Base-by-base conservation (phyloP, 148 eudicot species). In the Camellia lanceoleosa region DNA sequence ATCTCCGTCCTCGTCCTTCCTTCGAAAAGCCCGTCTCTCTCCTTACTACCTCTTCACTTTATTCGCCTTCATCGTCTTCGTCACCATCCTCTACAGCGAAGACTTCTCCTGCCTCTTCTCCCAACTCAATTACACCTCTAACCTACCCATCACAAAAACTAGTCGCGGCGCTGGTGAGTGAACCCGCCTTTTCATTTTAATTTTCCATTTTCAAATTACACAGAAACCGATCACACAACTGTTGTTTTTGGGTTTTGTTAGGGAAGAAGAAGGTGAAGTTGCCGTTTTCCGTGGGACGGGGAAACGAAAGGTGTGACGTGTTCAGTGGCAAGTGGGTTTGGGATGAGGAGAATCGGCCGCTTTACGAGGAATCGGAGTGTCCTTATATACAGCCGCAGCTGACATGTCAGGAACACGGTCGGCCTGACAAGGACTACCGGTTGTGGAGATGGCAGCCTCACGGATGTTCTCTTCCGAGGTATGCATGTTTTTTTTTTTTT, bases 401-500 rank as follows among this genome's bases (percentile, higher is more conserved):
- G 64, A 92, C 98, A 3, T 96, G 99, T 58, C 91, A 87, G 83
- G 83, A 90, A 60, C 95, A 92, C 51, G 99, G 98, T 81, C 93
- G 99, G 3, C 97, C 95, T 15, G 99, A 93, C 14, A 83, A 77
- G 59, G 95, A 88, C 0, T 94, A 92, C n/a, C 98, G 86, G 82
- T 76, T 80, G 46, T 93, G 97, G 98, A 88, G 99, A 71, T 96
- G 99, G 99, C 92, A 93, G 59, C 99, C 99, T 23, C 81, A 87
- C 83, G 81, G 73, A 55, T 96, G 99, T 82, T 87, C 91, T 83
- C 93, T 96, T 70, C 98, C 97, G 47, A 88, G 88, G 99, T 94
- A 78, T 47, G 73, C 38, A 30, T 30, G 38, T 1, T 30, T 30
- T 30, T 6, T 15, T 42, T 30, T 23, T 30, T 30, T 30, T 6